phyloP scores from a whole-genome alignment of 495 filamentous ascomycete genomes.

The Penicillium malachiteum region DNA sequence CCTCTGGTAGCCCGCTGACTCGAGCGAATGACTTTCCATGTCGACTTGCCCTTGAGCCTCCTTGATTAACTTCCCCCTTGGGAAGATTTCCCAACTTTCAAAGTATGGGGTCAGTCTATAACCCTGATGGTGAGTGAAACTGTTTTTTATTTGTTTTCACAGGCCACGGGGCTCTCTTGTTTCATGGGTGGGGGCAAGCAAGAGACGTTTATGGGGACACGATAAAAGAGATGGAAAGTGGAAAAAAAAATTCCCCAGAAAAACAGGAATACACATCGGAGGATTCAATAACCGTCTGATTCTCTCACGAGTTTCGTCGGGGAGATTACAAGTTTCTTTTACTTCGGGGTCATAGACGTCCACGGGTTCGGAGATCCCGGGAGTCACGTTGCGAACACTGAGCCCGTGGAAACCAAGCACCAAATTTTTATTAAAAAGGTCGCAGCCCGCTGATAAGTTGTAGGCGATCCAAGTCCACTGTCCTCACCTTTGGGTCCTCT shows the following conservation, averaged over 20 bases:
- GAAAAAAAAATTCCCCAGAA: not conserved
- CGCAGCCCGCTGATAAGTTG: constrained; percentile 23
- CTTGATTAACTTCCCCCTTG: constrained; percentile 6
- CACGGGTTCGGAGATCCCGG: not conserved
- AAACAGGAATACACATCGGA: not conserved
- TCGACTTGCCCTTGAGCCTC: constrained; percentile 30
- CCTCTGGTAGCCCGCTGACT: constrained; percentile 28
- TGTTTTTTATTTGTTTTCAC: constrained; percentile 21
- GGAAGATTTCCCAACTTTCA: constrained; percentile 2
- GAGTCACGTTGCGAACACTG: constrained; percentile 6
- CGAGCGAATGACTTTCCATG: constrained; percentile 30
- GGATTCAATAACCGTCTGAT: not conserved
- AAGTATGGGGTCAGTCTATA: constrained; percentile 43
- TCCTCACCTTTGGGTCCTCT: constrained; percentile 46
- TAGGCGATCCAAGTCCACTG: constrained; percentile 48
- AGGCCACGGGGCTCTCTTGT: constrained; percentile 13
- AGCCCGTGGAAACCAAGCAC: constrained; percentile 4
- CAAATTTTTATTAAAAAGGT: constrained; percentile 3
- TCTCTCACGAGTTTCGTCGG: not conserved
- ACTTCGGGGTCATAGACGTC: not conserved
- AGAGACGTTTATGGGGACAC: not conserved
- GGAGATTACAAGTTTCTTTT: no score
- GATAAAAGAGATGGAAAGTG: not conserved
- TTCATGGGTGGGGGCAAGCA: constrained; percentile 6
- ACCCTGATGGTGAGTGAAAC: constrained; percentile 42